phyloP scores from a whole-genome alignment of 2,329 filamentous ascomycete species.

The Microascus cirrosus region DNA sequence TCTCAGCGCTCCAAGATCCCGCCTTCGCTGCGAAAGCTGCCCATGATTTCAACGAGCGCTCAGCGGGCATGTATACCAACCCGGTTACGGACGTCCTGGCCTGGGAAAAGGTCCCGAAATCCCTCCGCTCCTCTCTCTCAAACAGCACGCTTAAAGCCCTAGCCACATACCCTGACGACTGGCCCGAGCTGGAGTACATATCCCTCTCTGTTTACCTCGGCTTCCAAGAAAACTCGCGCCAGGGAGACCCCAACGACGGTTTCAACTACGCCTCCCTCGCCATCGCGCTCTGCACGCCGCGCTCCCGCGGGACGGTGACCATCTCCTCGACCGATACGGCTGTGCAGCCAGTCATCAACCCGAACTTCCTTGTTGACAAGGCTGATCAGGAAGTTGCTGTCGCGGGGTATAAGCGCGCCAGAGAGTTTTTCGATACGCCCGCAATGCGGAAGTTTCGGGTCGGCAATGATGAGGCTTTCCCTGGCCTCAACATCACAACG shows the following conservation, averaged over 20 bases:
- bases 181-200: constrained; percentile 11
- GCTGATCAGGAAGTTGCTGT: constrained; percentile 31
- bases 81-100: constrained; percentile 11
- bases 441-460: constrained; percentile 16
- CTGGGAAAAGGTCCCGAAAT: constrained; percentile 14
- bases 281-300: constrained; percentile 13
- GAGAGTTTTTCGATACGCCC: constrained; percentile 19
- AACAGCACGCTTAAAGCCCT: constrained; percentile 8
- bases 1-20: background rate
- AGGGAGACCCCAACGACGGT: background rate
- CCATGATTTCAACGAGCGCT: background rate
- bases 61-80: constrained; percentile 4
- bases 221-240: constrained; percentile 8
- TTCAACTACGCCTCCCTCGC: background rate
- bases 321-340: constrained; percentile 20
- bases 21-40: background rate
- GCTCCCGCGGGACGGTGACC: constrained; percentile 29
- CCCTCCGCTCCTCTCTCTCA: constrained; percentile 9
- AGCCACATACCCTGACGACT: constrained; percentile 8
- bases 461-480: constrained; percentile 23
- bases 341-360: constrained; percentile 26
- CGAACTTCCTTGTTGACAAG: constrained; percentile 29
- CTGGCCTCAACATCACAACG: constrained; percentile 19
- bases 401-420: constrained; percentile 26
- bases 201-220: background rate